Evolutionary conservation across 805 yeast species (phyloP), one percentile per base, ranked within the genome.

Genomic region (Millerozyma miso): DNA sequence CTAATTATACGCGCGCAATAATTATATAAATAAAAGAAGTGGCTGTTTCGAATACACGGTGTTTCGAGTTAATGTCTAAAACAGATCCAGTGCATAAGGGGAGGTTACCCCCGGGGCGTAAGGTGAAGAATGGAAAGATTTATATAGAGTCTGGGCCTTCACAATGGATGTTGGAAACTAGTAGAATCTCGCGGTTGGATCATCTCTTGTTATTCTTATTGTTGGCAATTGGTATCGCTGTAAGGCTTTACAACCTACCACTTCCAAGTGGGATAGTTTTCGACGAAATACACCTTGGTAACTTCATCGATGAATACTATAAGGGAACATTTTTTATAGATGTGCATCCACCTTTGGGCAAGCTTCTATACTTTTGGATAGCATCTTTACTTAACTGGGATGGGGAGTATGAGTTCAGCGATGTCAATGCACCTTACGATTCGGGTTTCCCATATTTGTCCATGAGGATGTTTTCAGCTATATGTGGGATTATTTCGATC

Each of bases 291-390:
- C 75, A 72, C 46, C 59, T 69, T 33, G 70, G 72, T 4, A 61
- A 63, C 1, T 69, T 59, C 49, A 66, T 70, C 6, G 52, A 59
- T 35, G 64, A 70, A 31, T 80, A 80, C 59, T 71, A 71, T 49
- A 67, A 67, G 40, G 86, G 87, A 18, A 69, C 74, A 33, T 83
- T 79, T 58, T 83, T 81, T 60, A 67, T 83, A 52, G 89, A 83
- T 53, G 82, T 82, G 19, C 84, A 83, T 49, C 90, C 91, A 8
- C 90, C 91, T 3, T 63, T 85, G 40, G 81, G 76, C 32, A 80
- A 82, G 50, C 62, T 85, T 60, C 58, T 81, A 10, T 81, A 73
- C 52, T 79, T 78, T 23, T 69, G 74, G 41, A 65, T 81, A 5
- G 82, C 81, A 2, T 60, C 66, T 46, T 32, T 77, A 14, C 70